Conservation (phyloP, 2,329 filamentous ascomycete species). For the Stenocarpella maydis region DNA sequence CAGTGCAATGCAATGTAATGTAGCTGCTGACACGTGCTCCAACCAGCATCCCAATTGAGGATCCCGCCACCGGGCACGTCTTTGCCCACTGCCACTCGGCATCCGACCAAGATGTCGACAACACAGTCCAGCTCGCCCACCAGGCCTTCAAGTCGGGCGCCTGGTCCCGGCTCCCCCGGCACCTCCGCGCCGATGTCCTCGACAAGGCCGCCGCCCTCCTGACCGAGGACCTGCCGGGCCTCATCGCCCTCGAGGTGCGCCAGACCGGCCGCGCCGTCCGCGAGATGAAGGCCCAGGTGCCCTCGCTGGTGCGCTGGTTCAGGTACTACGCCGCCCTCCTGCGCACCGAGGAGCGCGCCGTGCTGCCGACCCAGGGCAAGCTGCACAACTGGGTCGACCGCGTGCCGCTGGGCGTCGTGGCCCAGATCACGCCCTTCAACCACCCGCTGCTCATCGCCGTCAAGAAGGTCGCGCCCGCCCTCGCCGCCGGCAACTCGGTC, state of each 20-base stretch:
- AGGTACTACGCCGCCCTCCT: slow-evolving; percentile 74
- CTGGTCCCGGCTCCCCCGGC: slow-evolving; percentile 65
- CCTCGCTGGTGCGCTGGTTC: slow-evolving; percentile 73
- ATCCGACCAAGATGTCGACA: slow-evolving; percentile 53
- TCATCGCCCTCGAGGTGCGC: slow-evolving; percentile 70
- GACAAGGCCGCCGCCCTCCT: slow-evolving; percentile 67
- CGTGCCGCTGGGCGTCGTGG: slow-evolving; percentile 65
- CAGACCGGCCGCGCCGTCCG: slow-evolving; percentile 75
- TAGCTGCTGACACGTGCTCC: background rate
- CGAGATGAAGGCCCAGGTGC: slow-evolving; percentile 76
- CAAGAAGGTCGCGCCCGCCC: slow-evolving; percentile 67
- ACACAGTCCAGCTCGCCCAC: slow-evolving; percentile 52
- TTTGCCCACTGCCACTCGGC: slow-evolving; percentile 52
- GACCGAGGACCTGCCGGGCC: slow-evolving; percentile 56
- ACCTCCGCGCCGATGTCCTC: slow-evolving; percentile 68
- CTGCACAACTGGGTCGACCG: slow-evolving; percentile 65
- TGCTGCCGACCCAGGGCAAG: slow-evolving; percentile 70
- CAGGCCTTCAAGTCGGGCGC: slow-evolving; percentile 56
- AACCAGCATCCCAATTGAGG: slow-evolving; percentile 40
- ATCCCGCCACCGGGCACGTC: slow-evolving; percentile 41
- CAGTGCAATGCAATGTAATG: too few species aligned
- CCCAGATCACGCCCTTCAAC: slow-evolving; percentile 66
- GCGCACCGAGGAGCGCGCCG: slow-evolving; percentile 71
- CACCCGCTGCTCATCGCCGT: slow-evolving; percentile 66
- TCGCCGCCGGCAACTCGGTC: slow-evolving; percentile 67